Evolutionary conservation across 148 eudicot genomes (phyloP).

Genomic region (Nepenthes mirabilis): DNA sequence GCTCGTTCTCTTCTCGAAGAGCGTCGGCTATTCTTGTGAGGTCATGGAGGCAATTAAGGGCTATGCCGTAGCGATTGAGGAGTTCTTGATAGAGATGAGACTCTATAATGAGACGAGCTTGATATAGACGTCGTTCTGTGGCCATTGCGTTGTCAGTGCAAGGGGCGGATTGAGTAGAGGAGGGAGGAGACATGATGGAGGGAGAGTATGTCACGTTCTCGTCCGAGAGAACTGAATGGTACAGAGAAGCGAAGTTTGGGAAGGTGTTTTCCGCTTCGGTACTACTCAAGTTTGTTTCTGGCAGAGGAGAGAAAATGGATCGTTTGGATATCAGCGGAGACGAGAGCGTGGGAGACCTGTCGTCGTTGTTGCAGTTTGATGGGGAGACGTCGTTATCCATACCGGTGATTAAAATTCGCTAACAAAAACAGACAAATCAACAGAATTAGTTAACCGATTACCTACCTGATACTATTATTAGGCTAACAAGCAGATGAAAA

Average conservation of each 20-base stretch:
- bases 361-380: background rate
- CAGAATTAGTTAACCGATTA: no score
- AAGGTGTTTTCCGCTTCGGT: background rate
- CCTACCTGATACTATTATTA: no score
- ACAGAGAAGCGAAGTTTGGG: background rate
- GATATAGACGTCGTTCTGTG: constrained; percentile 26
- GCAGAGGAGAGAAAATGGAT: background rate
- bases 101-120: constrained; percentile 42
- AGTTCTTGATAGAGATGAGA: constrained; percentile 50
- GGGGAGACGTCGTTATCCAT: background rate
- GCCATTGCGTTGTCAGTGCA: constrained; percentile 8
- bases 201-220: background rate
- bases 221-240: background rate
- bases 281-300: background rate
- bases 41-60: constrained; percentile 42
- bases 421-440: no score
- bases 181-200: background rate
- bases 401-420: background rate
- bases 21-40: constrained; percentile 31
- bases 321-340: background rate
- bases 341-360: background rate
- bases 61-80: constrained; percentile 39
- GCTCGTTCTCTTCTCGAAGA: constrained; percentile 52
- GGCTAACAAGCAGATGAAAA: no score
- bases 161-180: constrained; percentile 20